Base-by-base conservation (phyloP, 129 eudicot species). In the Artemisia annua region DNA sequence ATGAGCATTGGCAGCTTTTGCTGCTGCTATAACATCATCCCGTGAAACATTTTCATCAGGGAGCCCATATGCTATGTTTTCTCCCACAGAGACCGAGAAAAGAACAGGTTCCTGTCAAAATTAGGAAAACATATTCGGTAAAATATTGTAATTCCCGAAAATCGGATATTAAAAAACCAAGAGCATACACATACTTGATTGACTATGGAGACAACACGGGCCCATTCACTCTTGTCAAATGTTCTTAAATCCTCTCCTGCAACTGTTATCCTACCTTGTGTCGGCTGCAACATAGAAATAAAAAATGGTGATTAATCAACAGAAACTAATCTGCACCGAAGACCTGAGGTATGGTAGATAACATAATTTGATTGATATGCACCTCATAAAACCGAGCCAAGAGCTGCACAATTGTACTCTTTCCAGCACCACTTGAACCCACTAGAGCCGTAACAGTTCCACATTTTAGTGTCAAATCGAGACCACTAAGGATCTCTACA, bases 1-100 rank as follows among this genome's bases (percentile, higher is more conserved):
- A 78, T 94, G 98, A 69, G 98, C 98, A 83, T 94, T 94, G 62
- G 98, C 98, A 63, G 98, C 98, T 81, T 94, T 94, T 66, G 98
- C 98, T 63, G 98, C 98, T 78, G 89, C 86, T 48, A 90, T 84
- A 67, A 94, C 79, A 70, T 90, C 98, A 77, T 94, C 97, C 83
- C 78, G 86, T 57, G 98, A 94, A 50, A 94, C 97, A 61, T 85
- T 61, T 30, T 88, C 92, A 83, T 94, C 98, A 17, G 98, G 98
- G 24, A 90, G 93, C 67, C 97, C 98, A 73, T 94, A 94, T 28
- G 98, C 98, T 66, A 94, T 94, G 75, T 94, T 94, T 72, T 94
- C 98, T 75, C 97, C 98, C 72, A 94, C 92, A 10, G 98, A 94
- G 7, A 90, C 90, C 6, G 98, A 94, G 82, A 94, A 94, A 19